These are phyloP conservation scores for Viridothelium virens DNA, from an alignment of 495 filamentous ascomycete genomes.

Conservation along the genomic window DNA sequence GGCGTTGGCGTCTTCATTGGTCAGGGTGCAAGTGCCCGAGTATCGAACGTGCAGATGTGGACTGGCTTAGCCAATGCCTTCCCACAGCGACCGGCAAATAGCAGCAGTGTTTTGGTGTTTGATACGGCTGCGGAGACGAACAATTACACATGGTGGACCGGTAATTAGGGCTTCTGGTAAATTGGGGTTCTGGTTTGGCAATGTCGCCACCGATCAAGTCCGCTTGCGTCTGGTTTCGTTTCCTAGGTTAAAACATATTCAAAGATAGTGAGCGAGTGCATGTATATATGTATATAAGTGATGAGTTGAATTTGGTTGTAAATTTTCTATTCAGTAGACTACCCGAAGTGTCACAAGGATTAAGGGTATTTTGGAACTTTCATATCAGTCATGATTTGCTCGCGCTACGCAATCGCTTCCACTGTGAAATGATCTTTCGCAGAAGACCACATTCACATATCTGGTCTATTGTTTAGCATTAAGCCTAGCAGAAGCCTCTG, in stretches of 20 bases:
- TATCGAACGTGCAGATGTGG: conserved; percentile 27
- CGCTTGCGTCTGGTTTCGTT: too few species aligned
- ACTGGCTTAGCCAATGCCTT: conserved; percentile 27
- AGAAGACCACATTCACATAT: not conserved
- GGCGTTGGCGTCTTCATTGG: conserved; percentile 32
- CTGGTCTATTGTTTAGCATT: conserved; percentile 43
- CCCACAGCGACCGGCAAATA: conserved; percentile 31
- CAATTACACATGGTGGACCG: conserved; percentile 37
- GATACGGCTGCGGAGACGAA: conserved; percentile 34
- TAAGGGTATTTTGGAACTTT: too few species aligned
- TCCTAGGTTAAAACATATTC: too few species aligned
- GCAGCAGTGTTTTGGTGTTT: conserved; percentile 29
- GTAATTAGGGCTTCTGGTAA: conserved; percentile 21
- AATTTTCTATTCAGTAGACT: too few species aligned
- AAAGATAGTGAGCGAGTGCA: too few species aligned
- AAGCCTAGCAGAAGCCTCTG: conserved; percentile 57
- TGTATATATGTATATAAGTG: too few species aligned
- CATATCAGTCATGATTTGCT: too few species aligned
- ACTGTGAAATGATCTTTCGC: not conserved
- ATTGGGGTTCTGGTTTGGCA: too few species aligned
- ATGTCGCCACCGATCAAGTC: too few species aligned
- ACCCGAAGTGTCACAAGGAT: too few species aligned
- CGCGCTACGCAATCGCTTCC: too few species aligned
- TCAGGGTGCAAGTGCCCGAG: conserved; percentile 23
- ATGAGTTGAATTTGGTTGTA: too few species aligned